These are phyloP conservation scores for Basidiobolus meristosporus DNA, from an alignment of 371 early-diverging fungal genomes.

Conservation along the genomic window DNA sequence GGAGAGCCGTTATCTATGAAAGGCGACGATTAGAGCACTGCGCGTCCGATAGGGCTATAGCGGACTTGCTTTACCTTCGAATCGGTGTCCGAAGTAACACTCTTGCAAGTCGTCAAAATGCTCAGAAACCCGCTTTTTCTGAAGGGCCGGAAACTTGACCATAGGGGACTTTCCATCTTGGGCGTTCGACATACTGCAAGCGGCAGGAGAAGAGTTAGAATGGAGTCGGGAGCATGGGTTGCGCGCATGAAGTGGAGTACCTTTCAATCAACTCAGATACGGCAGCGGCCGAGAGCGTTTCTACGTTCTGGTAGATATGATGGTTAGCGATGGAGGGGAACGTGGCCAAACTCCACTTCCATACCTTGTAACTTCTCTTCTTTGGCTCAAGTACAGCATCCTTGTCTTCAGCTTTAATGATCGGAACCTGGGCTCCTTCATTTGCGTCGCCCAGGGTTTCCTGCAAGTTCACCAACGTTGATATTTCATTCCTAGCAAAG, in stretches of 20 bases:
- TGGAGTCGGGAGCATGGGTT: not conserved
- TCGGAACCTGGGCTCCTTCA: not conserved
- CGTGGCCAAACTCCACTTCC: too few relatives aligned
- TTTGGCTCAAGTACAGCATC: too few relatives aligned
- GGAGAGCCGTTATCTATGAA: conserved; percentile 1
- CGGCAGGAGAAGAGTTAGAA: not conserved
- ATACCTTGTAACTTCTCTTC: too few relatives aligned
- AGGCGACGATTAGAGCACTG: not conserved
- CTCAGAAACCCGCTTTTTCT: conserved; percentile 21
- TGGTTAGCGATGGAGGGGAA: too few relatives aligned
- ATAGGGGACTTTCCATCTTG: conserved; percentile 3
- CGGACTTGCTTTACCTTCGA: conserved; percentile 1
- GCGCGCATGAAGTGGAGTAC: not conserved
- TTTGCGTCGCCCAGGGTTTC: conserved; percentile 4
- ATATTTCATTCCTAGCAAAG: too few relatives aligned
- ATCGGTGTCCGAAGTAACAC: conserved; percentile 29
- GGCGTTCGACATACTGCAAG: conserved; percentile 4
- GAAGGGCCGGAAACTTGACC: conserved; percentile 3
- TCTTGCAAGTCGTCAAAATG: conserved; percentile 54
- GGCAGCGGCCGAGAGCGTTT: conserved; percentile 4
- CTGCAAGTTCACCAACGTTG: conserved; percentile 1
- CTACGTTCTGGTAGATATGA: not conserved
- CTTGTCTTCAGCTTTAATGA: too few relatives aligned
- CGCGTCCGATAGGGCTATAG: not conserved
- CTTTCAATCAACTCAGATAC: conserved; percentile 3